Evolutionary conservation across 345 rosid genomes (phyloP).

Genomic region (Raphanus raphanistrum): DNA sequence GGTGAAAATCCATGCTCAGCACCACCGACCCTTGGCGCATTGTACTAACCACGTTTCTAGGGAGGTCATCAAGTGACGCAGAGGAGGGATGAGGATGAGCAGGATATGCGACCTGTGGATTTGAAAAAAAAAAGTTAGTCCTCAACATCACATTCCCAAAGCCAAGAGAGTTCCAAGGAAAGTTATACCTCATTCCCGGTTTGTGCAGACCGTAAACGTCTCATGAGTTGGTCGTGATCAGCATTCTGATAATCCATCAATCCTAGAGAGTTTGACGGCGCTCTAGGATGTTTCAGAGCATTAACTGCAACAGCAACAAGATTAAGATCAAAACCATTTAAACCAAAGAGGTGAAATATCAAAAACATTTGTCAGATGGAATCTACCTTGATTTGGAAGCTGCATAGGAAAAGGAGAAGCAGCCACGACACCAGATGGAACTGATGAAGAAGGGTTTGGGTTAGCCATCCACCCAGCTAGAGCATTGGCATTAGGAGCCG

Average conservation of each 20-base stretch:
- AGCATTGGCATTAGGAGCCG: conserved; percentile 63
- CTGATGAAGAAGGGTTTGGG: conserved; percentile 74
- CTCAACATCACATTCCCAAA: conserved; percentile 2
- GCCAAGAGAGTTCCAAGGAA: background rate
- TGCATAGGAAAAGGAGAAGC: conserved; percentile 75
- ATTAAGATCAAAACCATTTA: background rate
- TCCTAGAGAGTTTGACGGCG: conserved; percentile 64
- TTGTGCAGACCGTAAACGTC: conserved; percentile 74
- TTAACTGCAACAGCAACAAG: conserved; percentile 41
- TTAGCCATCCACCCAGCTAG: conserved; percentile 84
- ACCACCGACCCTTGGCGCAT: conserved; percentile 78
- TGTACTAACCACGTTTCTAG: conserved; percentile 74
- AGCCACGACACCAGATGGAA: conserved; percentile 71
- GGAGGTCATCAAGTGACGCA: conserved; percentile 83
- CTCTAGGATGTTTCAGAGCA: conserved; percentile 70
- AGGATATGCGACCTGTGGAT: conserved; percentile 57
- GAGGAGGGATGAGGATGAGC: conserved; percentile 55
- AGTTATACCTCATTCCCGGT: conserved; percentile 52
- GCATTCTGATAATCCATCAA: conserved; percentile 78
- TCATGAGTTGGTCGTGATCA: conserved; percentile 82
- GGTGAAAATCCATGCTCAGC: conserved; percentile 95
- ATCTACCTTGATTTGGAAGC: conserved; percentile 38
- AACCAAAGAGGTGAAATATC: background rate
- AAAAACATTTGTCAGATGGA: conserved; percentile 4
- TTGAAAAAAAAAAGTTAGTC: background rate